Base-by-base conservation (phyloP, 768 basidiomycete genomes). In the Naganishia onofrii region DNA sequence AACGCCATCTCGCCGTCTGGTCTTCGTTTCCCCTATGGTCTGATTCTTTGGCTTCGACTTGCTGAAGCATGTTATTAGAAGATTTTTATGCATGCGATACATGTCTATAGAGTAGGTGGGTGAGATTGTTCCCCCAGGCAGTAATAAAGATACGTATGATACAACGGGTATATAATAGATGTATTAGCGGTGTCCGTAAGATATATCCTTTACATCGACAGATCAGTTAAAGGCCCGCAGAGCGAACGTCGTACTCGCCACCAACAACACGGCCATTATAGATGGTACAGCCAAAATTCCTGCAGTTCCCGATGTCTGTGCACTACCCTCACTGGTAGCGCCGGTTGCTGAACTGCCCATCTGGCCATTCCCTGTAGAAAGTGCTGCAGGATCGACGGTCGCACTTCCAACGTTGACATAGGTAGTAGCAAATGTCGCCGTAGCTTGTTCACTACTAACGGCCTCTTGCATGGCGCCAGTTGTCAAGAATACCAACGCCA, bases 401-500 rank as follows among this genome's bases (percentile, higher is more conserved):
- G 83, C 84, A 0, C 87, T 87, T 70, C 81, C 80, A 86, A 86
- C 28, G 76, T 77, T n/a, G 79, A 80, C 70, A 73, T 85, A 85
- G 8, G 78, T 76, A 1, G 88, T 88, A n/a, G 82, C 77, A 19
- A 84, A 85, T 0, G 87, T 87, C 15, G 86, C 88, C 10, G 86
- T 76, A 3, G 75, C 75, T 0, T 69, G 72, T 13, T 67, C 71
- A 6, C 71, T n/a, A 15, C 72, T 57, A 15, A 73, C 69, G 8
- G 80, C 76, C 55, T 83, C 83, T 0, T 78, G 68, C 36, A 83
- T 74, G 3, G 85, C 83, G 31, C 77, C 70, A 63, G 83, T 78
- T 5, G 82, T 85, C 34, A 92, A 81, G 83, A 90, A 90, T 70
- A 92, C 88, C 54, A 92, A 83, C 0, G 90, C 90, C 71, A 89